phyloP scores from a whole-genome alignment of 371 early-diverging fungal genomes.

The Modicella reniformis region DNA sequence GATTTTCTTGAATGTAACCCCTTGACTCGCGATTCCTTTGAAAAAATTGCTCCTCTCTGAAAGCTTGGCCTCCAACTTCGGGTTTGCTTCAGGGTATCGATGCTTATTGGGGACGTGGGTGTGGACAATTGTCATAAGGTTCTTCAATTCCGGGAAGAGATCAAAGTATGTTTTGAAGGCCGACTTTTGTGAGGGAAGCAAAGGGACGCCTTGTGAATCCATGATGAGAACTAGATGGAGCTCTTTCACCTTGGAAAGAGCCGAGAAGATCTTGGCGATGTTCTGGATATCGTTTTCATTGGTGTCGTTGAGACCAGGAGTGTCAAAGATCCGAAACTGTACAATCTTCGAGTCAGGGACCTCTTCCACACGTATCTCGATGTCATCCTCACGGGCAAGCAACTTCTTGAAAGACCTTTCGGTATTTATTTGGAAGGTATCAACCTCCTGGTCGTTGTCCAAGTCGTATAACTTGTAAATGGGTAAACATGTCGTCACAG shows the following conservation, averaged over 20 bases:
- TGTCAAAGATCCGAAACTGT: slow-evolving; percentile 5
- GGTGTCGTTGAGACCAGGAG: slow-evolving; percentile 11
- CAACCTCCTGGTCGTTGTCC: background rate
- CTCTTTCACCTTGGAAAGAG: background rate
- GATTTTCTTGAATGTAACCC: background rate
- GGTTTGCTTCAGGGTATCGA: background rate
- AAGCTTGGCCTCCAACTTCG: background rate
- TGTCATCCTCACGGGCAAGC: background rate
- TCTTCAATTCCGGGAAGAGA: background rate
- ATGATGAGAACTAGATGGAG: slow-evolving; percentile 7
- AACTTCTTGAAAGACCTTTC: background rate
- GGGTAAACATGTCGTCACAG: background rate
- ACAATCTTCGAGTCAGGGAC: background rate
- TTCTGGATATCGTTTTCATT: slow-evolving; percentile 1
- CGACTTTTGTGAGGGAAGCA: background rate
- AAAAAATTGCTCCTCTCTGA: background rate
- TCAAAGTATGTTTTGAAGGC: background rate
- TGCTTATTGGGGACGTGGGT: background rate
- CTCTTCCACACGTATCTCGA: background rate
- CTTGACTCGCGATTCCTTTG: background rate
- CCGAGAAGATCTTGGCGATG: slow-evolving; percentile 2
- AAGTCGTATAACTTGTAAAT: background rate
- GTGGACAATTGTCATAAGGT: background rate
- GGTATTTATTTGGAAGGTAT: background rate
- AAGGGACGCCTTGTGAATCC: background rate